Evolutionary conservation across 2,329 filamentous ascomycete species (phyloP).

Genomic region (Ophiostoma sp.): DNA sequence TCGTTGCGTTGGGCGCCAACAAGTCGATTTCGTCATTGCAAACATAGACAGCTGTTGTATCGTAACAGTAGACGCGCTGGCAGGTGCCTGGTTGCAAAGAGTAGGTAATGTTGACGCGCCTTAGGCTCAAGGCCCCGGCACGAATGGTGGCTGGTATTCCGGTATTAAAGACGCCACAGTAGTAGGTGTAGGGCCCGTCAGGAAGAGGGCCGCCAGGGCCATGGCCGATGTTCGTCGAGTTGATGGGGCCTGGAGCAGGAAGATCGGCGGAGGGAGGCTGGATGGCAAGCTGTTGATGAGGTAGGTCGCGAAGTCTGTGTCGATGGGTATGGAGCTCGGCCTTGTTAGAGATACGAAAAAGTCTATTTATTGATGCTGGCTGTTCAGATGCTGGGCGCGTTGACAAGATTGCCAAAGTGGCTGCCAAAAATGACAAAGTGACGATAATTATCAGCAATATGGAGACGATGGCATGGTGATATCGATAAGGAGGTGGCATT

Average conservation of each 20-base stretch:
- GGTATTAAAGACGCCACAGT: slow-evolving; percentile 30
- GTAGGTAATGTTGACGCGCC: slow-evolving; percentile 18
- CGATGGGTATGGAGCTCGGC: background rate
- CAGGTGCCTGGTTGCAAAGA: slow-evolving; percentile 11
- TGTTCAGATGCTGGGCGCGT: background rate
- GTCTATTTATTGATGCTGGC: background rate
- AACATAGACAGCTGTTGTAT: slow-evolving; percentile 30
- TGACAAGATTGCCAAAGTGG: background rate
- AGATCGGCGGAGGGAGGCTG: background rate
- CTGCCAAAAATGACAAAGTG: background rate
- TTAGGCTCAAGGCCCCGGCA: slow-evolving; percentile 14
- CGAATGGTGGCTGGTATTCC: slow-evolving; percentile 18
- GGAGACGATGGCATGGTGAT: background rate
- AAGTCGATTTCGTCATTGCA: slow-evolving; percentile 23
- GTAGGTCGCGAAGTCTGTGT: background rate
- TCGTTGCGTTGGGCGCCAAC: background rate
- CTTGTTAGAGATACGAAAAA: background rate
- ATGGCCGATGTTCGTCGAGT: background rate
- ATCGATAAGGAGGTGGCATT: background rate
- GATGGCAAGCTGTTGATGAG: background rate
- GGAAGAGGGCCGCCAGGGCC: slow-evolving; percentile 28
- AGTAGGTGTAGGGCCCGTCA: slow-evolving; percentile 28
- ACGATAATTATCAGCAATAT: background rate
- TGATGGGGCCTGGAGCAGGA: slow-evolving; percentile 21
- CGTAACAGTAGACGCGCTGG: slow-evolving; percentile 29